Conservation (phyloP, 164 flowering plant genomes). For the Vitis rupestris region DNA sequence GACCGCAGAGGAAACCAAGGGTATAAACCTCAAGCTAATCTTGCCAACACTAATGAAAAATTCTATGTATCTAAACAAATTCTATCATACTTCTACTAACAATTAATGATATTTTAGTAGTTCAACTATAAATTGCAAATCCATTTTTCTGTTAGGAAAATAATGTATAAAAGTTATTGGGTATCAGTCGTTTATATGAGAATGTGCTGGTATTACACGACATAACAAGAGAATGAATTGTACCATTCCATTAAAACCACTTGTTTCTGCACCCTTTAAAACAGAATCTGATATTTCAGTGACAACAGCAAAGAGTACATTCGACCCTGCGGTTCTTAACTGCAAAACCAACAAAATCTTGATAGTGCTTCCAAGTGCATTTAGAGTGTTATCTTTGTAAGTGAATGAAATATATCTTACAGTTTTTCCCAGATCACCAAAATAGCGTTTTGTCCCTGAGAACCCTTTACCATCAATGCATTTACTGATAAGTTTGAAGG, state of each 20-base stretch:
- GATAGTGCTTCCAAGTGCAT: neutral
- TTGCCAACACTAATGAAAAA: too few relatives aligned
- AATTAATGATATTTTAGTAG: too few relatives aligned
- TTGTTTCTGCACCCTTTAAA: conserved; percentile 88
- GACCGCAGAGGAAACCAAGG: too few relatives aligned
- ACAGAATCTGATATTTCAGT: conserved; percentile 93
- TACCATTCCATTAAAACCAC: conserved; percentile 94
- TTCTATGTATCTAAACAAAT: too few relatives aligned
- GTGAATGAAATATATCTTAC: conserved; percentile 38
- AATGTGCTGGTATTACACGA: too few relatives aligned
- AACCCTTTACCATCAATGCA: conserved; percentile 73
- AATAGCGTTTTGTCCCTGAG: conserved; percentile 90
- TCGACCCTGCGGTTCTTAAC: conserved; percentile 90
- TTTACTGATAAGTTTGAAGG: conserved; percentile 80
- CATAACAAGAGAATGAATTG: neutral
- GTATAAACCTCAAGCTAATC: too few relatives aligned
- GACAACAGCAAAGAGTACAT: conserved; percentile 79
- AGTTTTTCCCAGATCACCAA: conserved; percentile 91
- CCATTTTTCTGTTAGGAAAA: too few relatives aligned
- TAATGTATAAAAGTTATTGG: too few relatives aligned
- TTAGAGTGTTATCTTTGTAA: neutral
- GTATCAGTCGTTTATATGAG: too few relatives aligned
- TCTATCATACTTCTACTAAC: too few relatives aligned
- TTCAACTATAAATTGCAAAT: too few relatives aligned
- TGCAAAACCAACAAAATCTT: conserved; percentile 30